These are phyloP conservation scores for Fusarium robinianum DNA, from an alignment of 2,329 filamentous ascomycete species.

Conservation along the genomic window DNA sequence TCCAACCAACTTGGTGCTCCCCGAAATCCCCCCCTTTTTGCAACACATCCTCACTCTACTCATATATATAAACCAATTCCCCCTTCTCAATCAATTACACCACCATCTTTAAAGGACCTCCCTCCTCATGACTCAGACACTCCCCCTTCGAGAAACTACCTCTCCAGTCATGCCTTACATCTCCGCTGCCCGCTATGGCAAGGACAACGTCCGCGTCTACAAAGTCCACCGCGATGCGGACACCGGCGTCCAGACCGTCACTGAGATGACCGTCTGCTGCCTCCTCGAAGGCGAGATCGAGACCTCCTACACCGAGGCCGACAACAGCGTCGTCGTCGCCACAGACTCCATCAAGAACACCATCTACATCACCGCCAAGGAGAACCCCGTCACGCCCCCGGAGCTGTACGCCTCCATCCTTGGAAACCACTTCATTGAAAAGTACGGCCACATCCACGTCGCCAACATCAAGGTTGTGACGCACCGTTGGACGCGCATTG, in stretches of 20 bases:
- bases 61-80: not conserved
- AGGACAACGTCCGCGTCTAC: conserved; percentile 98
- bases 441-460: conserved; percentile 83
- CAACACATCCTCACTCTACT: not conserved
- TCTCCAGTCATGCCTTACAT: conserved; percentile 55
- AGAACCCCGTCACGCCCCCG: conserved; percentile 87
- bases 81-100: conserved; percentile 9
- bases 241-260: conserved; percentile 80
- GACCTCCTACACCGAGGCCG: conserved; percentile 83
- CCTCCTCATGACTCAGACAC: conserved; percentile 17
- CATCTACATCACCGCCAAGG: conserved; percentile 92
- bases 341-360: conserved; percentile 99
- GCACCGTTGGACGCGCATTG: conserved; percentile 91
- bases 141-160: conserved; percentile 20
- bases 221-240: conserved; percentile 84
- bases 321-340: conserved; percentile 94
- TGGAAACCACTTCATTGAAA: conserved; percentile 85
- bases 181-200: conserved; percentile 75
- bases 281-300: conserved; percentile 93
- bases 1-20: too few relatives aligned
- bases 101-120: conserved; percentile 8
- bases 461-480: conserved; percentile 82
- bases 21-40: not conserved
- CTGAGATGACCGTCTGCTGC: conserved; percentile 93
- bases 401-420: conserved; percentile 89